Evolutionary conservation across 2,329 filamentous ascomycete genomes (phyloP), one percentile per base, ranked within the genome.

Genomic region (Davidsoniella australis): DNA sequence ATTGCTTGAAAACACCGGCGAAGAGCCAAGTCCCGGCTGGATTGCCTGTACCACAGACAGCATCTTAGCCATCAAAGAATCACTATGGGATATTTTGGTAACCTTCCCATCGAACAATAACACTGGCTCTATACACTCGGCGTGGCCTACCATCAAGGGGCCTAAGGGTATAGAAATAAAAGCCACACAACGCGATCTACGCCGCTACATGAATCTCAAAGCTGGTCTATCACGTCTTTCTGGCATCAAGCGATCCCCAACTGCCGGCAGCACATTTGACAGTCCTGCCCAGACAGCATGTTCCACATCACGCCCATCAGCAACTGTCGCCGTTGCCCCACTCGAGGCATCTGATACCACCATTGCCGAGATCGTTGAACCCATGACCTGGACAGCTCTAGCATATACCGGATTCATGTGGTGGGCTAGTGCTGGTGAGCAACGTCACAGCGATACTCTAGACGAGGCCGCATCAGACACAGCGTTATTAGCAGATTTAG

Each of bases 21-120:
- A 64, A 42, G 61, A 61, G 40, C 20, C 49, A 14, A 45, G 48
- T 20, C 18, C 44, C 33, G 84, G 87, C 38, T 98, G 88, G 87
- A 80, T 94, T 52, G 91, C 89, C 10, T 95, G 88, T 63, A 95
- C 89, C 2, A 96, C 89, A 1, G 91, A 98, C 65, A 89, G 84
- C 59, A 91, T 98, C 52, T 72, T 98, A 12, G 79, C 78, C 43
- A 82, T 85, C 63, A 96, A 96, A 66, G 76, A 80, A 46, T 75
- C 82, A 2, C 74, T 98, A 2, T 96, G 87, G 70, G 91, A 98
- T 61, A 72, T 95, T 57, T 73, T 95, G 38, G 80, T 96, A 53
- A 85, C 85, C 48, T 74, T 96, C 59, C 85, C 87, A 0, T 24
- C 39, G 10, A 20, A 36, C 5, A 36, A 33, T 18, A 12, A 23